Percentiles rank a stretch among this genome's conserved stretches.
phyloP scores from a whole-genome alignment of 768 basidiomycete genomes.

The Lanmaoa pseudosensibilis region DNA sequence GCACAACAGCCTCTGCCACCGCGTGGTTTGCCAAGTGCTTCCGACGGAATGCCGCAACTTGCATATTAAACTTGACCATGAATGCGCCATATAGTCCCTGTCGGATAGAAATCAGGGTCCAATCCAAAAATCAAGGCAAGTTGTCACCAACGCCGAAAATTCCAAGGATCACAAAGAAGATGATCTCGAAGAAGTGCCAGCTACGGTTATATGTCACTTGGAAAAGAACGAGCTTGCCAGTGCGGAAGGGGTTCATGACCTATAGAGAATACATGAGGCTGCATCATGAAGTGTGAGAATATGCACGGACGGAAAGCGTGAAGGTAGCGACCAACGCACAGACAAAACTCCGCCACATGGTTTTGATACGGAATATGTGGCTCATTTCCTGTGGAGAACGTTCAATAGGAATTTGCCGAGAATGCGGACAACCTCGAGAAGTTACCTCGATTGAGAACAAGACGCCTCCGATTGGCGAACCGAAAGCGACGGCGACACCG shows the following conservation, averaged over 20 bases:
- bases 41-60: slow-evolving; percentile 90
- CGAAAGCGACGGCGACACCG: slow-evolving; percentile 97
- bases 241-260: slow-evolving; percentile 98
- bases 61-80: slow-evolving; percentile 94
- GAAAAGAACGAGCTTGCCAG: slow-evolving; percentile 96
- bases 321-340: slow-evolving; percentile 97
- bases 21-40: slow-evolving; percentile 84
- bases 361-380: slow-evolving; percentile 93
- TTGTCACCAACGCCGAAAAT: slow-evolving; percentile 79
- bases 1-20: slow-evolving; percentile 83
- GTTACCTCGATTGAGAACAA: slow-evolving; percentile 93
- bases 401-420: not conserved
- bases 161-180: slow-evolving; percentile 93
- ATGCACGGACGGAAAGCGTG: slow-evolving; percentile 78
- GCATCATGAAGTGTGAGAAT: slow-evolving; percentile 18
- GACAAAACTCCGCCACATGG: slow-evolving; percentile 98
- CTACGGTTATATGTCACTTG: slow-evolving; percentile 96
- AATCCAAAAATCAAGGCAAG: not conserved
- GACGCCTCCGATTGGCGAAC: slow-evolving; percentile 96
- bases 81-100: slow-evolving; percentile 98
- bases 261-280: slow-evolving; percentile 36
- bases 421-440: slow-evolving; percentile 5
- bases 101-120: slow-evolving; percentile 11
- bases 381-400: slow-evolving; percentile 85
- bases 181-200: slow-evolving; percentile 99